These are phyloP conservation scores for Ramaria sp. DNA, from an alignment of 768 basidiomycete genomes.

Conservation along the genomic window DNA sequence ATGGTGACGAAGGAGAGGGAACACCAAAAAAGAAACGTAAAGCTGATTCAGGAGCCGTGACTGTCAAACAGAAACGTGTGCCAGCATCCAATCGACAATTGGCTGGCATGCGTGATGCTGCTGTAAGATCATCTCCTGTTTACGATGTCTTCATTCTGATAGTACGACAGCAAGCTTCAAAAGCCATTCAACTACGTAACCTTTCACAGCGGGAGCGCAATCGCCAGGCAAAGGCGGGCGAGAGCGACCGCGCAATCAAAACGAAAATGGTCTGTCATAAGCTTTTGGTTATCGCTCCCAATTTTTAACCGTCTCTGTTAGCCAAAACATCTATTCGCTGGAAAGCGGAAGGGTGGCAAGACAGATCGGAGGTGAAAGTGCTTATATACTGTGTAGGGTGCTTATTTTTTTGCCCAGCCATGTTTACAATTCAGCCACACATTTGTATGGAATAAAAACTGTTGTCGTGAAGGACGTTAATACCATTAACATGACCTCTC, in stretches of 20 bases:
- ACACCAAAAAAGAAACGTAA: slow-evolving; percentile 52
- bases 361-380: slow-evolving; percentile 40
- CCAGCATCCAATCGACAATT: slow-evolving; percentile 67
- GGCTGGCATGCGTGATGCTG: slow-evolving; percentile 69
- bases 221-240: slow-evolving; percentile 82
- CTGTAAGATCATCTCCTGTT: slow-evolving; percentile 27
- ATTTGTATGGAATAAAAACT: too few relatives aligned
- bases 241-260: slow-evolving; percentile 74
- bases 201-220: slow-evolving; percentile 83
- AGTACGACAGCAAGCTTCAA: slow-evolving; percentile 57
- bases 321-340: slow-evolving; percentile 82
- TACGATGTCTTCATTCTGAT: slow-evolving; percentile 6
- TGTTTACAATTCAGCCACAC: not conserved
- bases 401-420: not conserved
- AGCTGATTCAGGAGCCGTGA: slow-evolving; percentile 43
- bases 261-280: slow-evolving; percentile 64
- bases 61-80: slow-evolving; percentile 36
- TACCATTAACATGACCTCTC: not conserved
- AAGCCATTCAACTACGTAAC: slow-evolving; percentile 74
- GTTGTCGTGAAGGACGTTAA: not conserved
- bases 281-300: not conserved
- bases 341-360: slow-evolving; percentile 79
- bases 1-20: slow-evolving; percentile 32
- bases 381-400: not conserved
- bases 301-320: slow-evolving; percentile 20